These are phyloP conservation scores for Rhinocladiella similis DNA, from an alignment of 2,329 filamentous ascomycete genomes.

Conservation along the genomic window DNA sequence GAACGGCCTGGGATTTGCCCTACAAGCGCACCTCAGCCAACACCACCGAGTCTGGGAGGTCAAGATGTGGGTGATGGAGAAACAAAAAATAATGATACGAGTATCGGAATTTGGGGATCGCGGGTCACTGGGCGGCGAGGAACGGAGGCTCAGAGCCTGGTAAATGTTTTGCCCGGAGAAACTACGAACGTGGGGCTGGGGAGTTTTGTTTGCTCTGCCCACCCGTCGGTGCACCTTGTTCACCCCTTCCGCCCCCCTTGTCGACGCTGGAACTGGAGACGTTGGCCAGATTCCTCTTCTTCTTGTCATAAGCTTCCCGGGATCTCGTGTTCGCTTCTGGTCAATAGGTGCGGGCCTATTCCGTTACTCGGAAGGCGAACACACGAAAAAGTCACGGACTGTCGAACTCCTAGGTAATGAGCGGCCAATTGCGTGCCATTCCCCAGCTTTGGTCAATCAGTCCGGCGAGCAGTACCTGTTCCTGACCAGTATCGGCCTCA, in stretches of 20 bases:
- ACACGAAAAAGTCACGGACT: not conserved
- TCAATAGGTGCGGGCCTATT: constrained; percentile 18
- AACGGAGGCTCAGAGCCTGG: not conserved
- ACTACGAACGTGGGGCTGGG: constrained; percentile 6
- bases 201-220: not conserved
- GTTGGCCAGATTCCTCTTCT: not conserved
- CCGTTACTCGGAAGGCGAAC: not conserved
- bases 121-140: constrained; percentile 1
- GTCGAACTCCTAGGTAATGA: not conserved
- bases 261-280: not conserved
- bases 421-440: not conserved
- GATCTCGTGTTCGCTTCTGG: constrained; percentile 4
- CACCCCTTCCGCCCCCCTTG: not conserved
- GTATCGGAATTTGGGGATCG: too few species aligned
- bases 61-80: too few species aligned
- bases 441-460: not conserved
- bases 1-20: too few species aligned
- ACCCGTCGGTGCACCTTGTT: not conserved
- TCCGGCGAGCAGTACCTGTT: constrained; percentile 7
- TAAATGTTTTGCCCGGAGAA: not conserved
- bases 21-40: too few species aligned
- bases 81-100: too few species aligned
- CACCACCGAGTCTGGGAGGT: too few species aligned
- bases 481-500: not conserved
- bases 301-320: not conserved